Evolutionary conservation across 768 basidiomycete species (phyloP).

Genomic region (Tricholoma flavovirens): DNA sequence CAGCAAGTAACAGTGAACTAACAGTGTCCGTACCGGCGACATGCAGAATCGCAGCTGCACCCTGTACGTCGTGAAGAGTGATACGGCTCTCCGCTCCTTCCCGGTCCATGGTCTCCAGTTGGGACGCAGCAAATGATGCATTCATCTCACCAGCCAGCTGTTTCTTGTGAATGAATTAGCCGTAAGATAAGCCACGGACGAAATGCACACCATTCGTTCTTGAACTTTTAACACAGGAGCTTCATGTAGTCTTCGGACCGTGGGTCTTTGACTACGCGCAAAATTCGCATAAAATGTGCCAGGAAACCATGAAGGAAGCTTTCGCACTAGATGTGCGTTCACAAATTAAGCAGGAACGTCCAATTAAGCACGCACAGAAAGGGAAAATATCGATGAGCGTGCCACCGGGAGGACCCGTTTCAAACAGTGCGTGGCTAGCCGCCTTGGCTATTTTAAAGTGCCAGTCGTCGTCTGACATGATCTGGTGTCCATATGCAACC

Average conservation of each 20-base stretch:
- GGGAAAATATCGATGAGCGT: slow-evolving; percentile 14
- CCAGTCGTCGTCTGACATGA: slow-evolving; percentile 9
- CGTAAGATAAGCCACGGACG: background rate
- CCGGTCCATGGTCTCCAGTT: slow-evolving; percentile 11
- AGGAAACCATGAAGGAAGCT: slow-evolving; percentile 14
- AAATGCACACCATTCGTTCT: slow-evolving; percentile 1
- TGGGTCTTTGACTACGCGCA: slow-evolving; percentile 3
- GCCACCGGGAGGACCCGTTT: slow-evolving; percentile 8
- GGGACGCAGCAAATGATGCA: slow-evolving; percentile 16
- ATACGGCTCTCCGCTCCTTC: slow-evolving; percentile 2
- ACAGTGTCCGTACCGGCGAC: slow-evolving; percentile 16
- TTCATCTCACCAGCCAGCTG: background rate
- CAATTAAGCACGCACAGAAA: too few species aligned
- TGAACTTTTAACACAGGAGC: background rate
- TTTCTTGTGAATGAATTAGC: background rate
- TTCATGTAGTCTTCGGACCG: slow-evolving; percentile 1
- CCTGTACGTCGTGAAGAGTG: too few species aligned
- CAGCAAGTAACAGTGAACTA: background rate
- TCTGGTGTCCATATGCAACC: slow-evolving; percentile 14
- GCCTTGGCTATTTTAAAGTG: too few species aligned
- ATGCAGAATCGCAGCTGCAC: slow-evolving; percentile 16
- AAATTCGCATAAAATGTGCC: slow-evolving; percentile 8
- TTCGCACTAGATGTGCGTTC: slow-evolving; percentile 7
- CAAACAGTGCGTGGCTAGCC: background rate
- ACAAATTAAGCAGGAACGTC: too few species aligned